Evolutionary conservation across 192 early-diverging fungal species (phyloP).

Genomic region (Podila clonocystis): DNA sequence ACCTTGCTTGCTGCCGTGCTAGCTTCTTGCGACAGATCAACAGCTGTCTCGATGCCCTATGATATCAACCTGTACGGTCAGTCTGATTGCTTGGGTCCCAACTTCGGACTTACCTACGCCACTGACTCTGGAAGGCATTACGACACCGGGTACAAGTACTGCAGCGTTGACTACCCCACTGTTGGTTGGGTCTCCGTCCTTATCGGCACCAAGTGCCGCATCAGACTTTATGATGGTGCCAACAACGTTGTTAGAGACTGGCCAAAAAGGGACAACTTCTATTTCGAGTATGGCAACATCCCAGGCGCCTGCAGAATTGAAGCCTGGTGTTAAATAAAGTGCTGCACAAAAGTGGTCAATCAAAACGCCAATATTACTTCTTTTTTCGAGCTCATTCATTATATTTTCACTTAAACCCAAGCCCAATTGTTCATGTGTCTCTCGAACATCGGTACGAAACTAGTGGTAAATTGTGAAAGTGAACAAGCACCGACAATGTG

Average conservation of each 20-base stretch:
- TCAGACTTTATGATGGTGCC: background rate
- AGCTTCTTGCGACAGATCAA: background rate
- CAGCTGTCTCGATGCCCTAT: conserved; percentile 3
- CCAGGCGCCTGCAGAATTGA: background rate
- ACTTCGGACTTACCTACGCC: background rate
- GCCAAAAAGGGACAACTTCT: background rate
- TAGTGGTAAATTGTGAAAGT: too few relatives aligned
- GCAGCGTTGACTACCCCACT: background rate
- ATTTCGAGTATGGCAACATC: background rate
- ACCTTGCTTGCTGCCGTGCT: conserved; percentile 3
- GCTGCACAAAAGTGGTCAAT: background rate
- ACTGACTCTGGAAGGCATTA: background rate
- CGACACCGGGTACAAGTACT: background rate
- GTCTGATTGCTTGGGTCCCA: background rate
- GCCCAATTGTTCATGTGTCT: too few relatives aligned
- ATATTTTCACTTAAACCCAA: too few relatives aligned
- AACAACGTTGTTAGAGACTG: background rate
- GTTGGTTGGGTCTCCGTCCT: background rate
- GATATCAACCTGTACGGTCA: conserved; percentile 3
- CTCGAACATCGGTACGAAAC: too few relatives aligned
- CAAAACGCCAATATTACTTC: too few relatives aligned
- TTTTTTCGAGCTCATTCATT: too few relatives aligned
- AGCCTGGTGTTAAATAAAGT: background rate
- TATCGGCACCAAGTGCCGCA: conserved; percentile 1
- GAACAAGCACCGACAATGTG: too few relatives aligned